Evolutionary conservation across 2,329 filamentous ascomycete species (phyloP), one percentile per base, ranked within the genome.

Genomic region (Cladosporium sp.): DNA sequence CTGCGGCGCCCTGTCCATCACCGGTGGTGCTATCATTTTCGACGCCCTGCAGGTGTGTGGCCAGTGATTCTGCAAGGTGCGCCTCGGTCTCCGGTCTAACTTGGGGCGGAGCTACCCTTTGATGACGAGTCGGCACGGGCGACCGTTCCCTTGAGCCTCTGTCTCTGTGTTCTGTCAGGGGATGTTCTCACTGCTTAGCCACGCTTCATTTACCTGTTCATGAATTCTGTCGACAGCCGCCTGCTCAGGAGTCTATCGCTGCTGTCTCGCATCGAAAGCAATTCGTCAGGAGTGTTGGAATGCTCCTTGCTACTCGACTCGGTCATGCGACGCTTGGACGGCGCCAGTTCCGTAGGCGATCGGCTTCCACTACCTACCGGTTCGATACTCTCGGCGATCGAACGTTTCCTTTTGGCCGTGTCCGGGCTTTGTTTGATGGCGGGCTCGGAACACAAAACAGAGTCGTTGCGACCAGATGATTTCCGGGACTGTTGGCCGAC

Each of bases 21-120:
- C 41, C 38, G 22, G 32, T 38, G n/a, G 41, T 13, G 8, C 18
- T 10, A 13, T 43, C 14, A 5, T 37, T 37, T 16, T 37, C 19
- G 19, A 19, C 31, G 13, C 28, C 37, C 37, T 53, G 43, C 35
- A 53, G 50, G 37, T 53, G 50, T 11, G 50, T 46, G n/a, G 50
- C 50, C 7, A 53, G 16, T 11, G 50, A 53, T 18, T 53, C 50
- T 2, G 50, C 50, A 22, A 53, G 43, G 16, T 53, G 43, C 28
- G 50, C 50, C 35, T 46, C 34, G 11, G 50, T 53, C 34, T 53
- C 50, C 13, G 50, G 50, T 31, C 50, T 14, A 11, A 53, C 50
- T 28, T 53, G 50, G 8, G 50, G 43, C 13, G 44, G 50, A 16
- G 50, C 43, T 13, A 14, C 31, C 11, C 50, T 35, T 37, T 53